phyloP scores from a whole-genome alignment of 1,284 basidiomycete species.

The Cryptococcus jaspeensis region DNA sequence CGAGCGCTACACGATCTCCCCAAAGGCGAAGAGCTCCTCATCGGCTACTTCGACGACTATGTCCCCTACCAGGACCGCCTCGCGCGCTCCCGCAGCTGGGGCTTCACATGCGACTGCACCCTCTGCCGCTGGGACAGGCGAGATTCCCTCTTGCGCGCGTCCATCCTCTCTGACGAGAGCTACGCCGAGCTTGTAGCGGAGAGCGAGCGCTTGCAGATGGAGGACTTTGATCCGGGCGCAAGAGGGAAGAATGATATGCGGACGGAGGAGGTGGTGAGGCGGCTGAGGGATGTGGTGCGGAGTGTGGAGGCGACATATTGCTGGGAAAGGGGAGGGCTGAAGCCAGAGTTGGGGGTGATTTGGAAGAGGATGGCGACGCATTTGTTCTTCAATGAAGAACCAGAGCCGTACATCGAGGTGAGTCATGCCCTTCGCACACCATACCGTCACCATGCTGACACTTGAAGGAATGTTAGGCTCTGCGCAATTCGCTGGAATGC shows the following conservation, averaged over 20 bases:
- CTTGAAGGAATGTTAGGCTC: background rate
- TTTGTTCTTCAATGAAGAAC: background rate
- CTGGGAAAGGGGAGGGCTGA: conserved; percentile 1
- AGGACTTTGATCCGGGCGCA: background rate
- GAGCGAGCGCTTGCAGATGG: background rate
- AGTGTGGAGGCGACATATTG: conserved; percentile 1
- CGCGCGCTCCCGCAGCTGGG: background rate
- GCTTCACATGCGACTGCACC: conserved; percentile 6
- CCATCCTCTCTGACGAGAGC: background rate
- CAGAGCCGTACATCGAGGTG: conserved; percentile 1
- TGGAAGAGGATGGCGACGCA: background rate
- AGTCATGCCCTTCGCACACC: background rate
- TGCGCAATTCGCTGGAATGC: background rate
- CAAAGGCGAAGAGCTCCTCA: conserved; percentile 2
- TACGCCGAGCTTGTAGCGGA: background rate
- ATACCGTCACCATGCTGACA: too few species aligned
- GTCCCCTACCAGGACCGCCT: background rate
- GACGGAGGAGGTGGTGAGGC: background rate
- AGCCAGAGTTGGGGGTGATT: background rate
- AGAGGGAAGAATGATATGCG: background rate
- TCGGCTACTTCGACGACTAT: background rate
- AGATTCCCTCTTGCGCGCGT: background rate
- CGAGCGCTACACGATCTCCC: conserved; percentile 7
- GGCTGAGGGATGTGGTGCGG: conserved; percentile 1
- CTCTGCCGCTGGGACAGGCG: conserved; percentile 5